Evolutionary conservation across 2,329 filamentous ascomycete species (phyloP).

Genomic region (Lecanicillium sp.): DNA sequence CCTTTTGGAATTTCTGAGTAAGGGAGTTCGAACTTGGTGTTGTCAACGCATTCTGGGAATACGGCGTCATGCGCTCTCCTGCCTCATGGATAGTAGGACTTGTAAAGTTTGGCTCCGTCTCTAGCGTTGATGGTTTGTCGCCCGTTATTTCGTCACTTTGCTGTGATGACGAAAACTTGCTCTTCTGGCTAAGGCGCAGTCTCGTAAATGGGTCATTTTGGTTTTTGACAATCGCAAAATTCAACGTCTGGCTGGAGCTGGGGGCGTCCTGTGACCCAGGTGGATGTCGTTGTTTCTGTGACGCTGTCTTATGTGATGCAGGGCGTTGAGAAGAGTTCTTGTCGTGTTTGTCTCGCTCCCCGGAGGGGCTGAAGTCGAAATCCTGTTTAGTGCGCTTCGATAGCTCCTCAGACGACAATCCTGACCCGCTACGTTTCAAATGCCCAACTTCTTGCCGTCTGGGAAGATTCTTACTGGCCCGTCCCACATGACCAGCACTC

Average conservation of each 20-base stretch:
- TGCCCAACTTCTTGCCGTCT: neutral
- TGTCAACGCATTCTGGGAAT: too few species aligned
- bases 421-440: conserved; percentile 11
- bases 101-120: conserved; percentile 8
- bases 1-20: neutral
- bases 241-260: conserved; percentile 34
- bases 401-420: conserved; percentile 4
- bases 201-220: conserved; percentile 57
- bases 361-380: neutral
- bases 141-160: conserved; percentile 30
- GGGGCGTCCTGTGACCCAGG: too few species aligned
- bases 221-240: conserved; percentile 73
- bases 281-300: too few species aligned
- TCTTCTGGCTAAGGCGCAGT: conserved; percentile 59
- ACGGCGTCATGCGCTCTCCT: too few species aligned
- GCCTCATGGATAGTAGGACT: too few species aligned
- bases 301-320: too few species aligned
- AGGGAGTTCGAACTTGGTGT: too few species aligned
- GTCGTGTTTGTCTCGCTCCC: too few species aligned
- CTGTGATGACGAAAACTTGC: conserved; percentile 35
- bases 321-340: too few species aligned
- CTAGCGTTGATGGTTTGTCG: neutral
- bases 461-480: conserved; percentile 11
- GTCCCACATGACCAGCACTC: conserved; percentile 24
- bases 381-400: conserved; percentile 1